phyloP scores from a whole-genome alignment of 306 rosid species.

The Fragaria ananassa region DNA sequence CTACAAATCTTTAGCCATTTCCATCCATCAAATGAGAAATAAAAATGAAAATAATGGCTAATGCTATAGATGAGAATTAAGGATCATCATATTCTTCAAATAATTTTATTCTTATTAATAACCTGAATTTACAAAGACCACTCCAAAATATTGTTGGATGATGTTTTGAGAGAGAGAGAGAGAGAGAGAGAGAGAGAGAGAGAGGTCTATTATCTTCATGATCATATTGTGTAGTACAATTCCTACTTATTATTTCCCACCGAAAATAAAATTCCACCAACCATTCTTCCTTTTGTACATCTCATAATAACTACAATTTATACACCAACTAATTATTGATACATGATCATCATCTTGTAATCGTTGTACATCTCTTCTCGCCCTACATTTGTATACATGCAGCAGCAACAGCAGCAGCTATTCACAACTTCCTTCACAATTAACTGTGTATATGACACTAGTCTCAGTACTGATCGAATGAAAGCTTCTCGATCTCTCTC shows the following conservation, averaged over 20 bases:
- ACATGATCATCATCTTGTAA: not conserved
- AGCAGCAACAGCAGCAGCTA: slow-evolving; percentile 4
- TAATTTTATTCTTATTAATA: not conserved
- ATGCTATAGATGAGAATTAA: no score
- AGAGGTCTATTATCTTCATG: slow-evolving; percentile 11
- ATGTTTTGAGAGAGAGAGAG: not conserved
- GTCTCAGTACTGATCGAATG: not conserved
- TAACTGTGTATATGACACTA: not conserved
- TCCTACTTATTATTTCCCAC: slow-evolving; percentile 24
- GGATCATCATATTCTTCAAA: not conserved
- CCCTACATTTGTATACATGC: not conserved
- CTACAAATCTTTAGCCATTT: not conserved
- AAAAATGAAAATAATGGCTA: not conserved
- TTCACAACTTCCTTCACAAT: slow-evolving; percentile 21
- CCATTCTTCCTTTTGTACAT: slow-evolving; percentile 30
- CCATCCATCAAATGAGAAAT: not conserved
- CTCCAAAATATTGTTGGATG: not conserved
- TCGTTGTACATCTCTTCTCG: slow-evolving; percentile 1
- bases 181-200: not conserved
- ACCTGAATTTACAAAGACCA: not conserved
- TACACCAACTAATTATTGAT: slow-evolving; percentile 23
- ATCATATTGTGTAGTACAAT: slow-evolving; percentile 16
- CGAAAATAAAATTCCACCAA: slow-evolving; percentile 23
- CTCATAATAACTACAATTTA: slow-evolving; percentile 14
- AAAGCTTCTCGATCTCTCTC: not conserved